Conservation (phyloP, 768 basidiomycete genomes). For the Auricularia heimuer region DNA sequence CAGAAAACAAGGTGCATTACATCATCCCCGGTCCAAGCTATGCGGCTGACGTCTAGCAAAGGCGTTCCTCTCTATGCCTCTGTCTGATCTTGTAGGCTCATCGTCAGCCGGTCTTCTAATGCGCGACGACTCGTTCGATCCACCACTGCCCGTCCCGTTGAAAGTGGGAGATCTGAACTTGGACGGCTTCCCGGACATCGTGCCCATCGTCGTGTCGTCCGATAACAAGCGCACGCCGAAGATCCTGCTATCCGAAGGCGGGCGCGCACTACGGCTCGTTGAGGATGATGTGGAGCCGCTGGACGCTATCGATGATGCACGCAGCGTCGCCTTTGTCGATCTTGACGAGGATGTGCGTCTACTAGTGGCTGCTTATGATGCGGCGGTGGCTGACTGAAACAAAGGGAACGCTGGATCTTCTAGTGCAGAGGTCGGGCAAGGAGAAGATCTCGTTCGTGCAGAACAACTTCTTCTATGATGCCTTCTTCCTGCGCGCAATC, state of each 20-base stretch:
- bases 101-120: constrained; percentile 49
- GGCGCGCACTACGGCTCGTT: constrained; percentile 55
- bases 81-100: constrained; percentile 47
- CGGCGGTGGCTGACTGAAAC: neutral
- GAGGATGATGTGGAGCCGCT: constrained; percentile 52
- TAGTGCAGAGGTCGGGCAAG: constrained; percentile 73
- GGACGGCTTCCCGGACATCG: constrained; percentile 88
- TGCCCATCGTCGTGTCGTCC: constrained; percentile 42
- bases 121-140: constrained; percentile 52
- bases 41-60: constrained; percentile 16
- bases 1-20: constrained; percentile 40
- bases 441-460: constrained; percentile 72
- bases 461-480: constrained; percentile 97
- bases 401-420: constrained; percentile 85
- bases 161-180: constrained; percentile 84
- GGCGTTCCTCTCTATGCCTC: constrained; percentile 58
- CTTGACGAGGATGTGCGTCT: constrained; percentile 86
- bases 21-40: neutral
- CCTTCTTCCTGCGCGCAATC: constrained; percentile 96
- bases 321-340: constrained; percentile 73
- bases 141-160: constrained; percentile 64
- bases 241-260: constrained; percentile 48
- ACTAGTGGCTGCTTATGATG: neutral
- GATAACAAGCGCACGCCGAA: constrained; percentile 34
- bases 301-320: constrained; percentile 63